phyloP scores from a whole-genome alignment of 1,284 basidiomycete genomes.

The Cronartium ribicola region DNA sequence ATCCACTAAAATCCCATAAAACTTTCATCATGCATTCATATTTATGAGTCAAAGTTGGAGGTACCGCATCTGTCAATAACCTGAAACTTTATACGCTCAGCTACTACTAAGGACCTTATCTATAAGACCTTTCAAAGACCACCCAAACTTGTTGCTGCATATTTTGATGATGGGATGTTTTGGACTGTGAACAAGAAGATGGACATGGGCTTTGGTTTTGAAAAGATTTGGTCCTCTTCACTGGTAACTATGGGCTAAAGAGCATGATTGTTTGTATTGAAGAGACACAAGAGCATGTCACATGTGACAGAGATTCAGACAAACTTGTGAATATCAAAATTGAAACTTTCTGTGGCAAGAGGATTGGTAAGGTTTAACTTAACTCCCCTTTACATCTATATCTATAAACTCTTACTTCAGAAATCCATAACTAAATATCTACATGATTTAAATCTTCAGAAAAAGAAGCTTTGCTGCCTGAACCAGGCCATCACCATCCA shows the following conservation, averaged over 20 bases:
- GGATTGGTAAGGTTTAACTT: not conserved
- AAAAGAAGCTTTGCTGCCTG: no score
- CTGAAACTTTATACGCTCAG: not conserved
- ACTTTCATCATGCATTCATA: not conserved
- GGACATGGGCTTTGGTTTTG: not conserved
- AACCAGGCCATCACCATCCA: no score
- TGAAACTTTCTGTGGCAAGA: not conserved
- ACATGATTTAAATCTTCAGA: no score
- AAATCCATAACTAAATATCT: no score
- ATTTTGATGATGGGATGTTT: not conserved
- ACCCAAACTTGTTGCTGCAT: not conserved
- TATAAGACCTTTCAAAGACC: not conserved
- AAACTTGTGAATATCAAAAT: not conserved
- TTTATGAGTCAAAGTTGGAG: not conserved
- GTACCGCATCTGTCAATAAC: not conserved
- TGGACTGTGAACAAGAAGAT: not conserved
- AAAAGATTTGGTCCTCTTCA: not conserved
- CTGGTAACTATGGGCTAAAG: not conserved
- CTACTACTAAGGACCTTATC: not conserved
- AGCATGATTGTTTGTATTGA: not conserved
- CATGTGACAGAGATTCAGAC: not conserved
- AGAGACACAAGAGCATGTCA: not conserved
- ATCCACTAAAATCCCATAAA: not conserved
- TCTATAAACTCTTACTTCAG: no score
- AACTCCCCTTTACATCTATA: no score